phyloP scores from a whole-genome alignment of 2,329 filamentous ascomycete species.

The Didymella arachidicola region DNA sequence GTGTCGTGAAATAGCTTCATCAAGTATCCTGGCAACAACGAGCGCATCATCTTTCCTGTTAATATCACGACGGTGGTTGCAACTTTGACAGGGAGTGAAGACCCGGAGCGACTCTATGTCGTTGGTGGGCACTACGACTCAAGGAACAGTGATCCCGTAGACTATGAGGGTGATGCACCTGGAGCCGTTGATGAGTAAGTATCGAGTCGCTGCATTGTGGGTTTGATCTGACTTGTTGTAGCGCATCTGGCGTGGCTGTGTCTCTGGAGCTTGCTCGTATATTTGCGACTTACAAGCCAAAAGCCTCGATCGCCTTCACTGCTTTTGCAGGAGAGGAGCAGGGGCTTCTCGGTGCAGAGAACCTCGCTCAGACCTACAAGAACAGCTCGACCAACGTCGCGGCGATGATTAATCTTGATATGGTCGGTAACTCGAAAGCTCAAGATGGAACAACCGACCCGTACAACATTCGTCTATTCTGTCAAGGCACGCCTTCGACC shows the following conservation, averaged over 20 bases:
- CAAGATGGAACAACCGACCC: slow-evolving; percentile 54
- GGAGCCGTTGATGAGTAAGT: slow-evolving; percentile 61
- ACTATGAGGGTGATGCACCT: slow-evolving; percentile 60
- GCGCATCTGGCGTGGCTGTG: slow-evolving; percentile 43
- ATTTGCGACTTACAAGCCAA: slow-evolving; percentile 55
- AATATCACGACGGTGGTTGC: slow-evolving; percentile 58
- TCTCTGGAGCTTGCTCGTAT: slow-evolving; percentile 62
- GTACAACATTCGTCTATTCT: slow-evolving; percentile 62
- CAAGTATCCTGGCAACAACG: slow-evolving; percentile 49
- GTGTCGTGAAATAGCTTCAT: slow-evolving; percentile 61
- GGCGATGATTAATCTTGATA: slow-evolving; percentile 64
- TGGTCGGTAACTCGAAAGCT: slow-evolving; percentile 57
- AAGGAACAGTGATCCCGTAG: slow-evolving; percentile 56
- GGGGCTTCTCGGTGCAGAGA: slow-evolving; percentile 58
- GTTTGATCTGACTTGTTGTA: not conserved
- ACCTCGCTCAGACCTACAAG: slow-evolving; percentile 60
- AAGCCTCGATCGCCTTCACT: slow-evolving; percentile 61
- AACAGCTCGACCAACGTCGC: slow-evolving; percentile 60
- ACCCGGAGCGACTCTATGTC: slow-evolving; percentile 59
- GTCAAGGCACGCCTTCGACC: slow-evolving; percentile 55
- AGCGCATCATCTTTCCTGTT: slow-evolving; percentile 56
- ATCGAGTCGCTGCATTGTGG: not conserved
- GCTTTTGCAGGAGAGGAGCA: slow-evolving; percentile 66
- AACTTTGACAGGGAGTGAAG: slow-evolving; percentile 57
- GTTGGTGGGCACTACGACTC: slow-evolving; percentile 64